Conservation (phyloP, 441 rosid genomes). For the Melastoma candidum region DNA sequence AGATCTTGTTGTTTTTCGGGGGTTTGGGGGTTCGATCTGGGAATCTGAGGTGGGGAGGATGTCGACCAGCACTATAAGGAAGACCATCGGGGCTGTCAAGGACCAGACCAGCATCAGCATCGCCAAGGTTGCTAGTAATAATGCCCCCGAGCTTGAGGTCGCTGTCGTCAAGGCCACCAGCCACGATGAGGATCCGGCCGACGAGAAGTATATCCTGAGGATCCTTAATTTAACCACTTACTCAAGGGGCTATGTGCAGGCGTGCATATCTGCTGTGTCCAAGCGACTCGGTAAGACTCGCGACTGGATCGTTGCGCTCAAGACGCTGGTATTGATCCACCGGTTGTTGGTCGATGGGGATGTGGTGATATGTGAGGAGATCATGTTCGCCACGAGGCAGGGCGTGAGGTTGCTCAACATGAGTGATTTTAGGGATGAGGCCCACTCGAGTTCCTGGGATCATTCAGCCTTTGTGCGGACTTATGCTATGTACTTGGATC, state of each 20-base stretch:
- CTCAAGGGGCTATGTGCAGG: constrained; percentile 25
- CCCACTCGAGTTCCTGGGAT: constrained; percentile 38
- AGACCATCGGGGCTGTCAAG: constrained; percentile 35
- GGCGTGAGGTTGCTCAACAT: constrained; percentile 34
- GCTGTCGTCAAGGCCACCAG: constrained; percentile 36
- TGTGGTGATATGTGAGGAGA: constrained; percentile 26
- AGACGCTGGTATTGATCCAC: constrained; percentile 31
- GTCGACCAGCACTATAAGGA: constrained; percentile 37
- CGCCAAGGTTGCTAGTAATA: constrained; percentile 35
- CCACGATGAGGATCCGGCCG: constrained; percentile 35
- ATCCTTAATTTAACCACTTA: constrained; percentile 20
- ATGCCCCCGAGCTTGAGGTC: constrained; percentile 36
- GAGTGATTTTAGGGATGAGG: constrained; percentile 36
- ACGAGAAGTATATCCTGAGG: constrained; percentile 31
- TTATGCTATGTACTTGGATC: constrained; percentile 30
- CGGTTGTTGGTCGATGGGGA: constrained; percentile 28
- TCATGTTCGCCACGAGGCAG: constrained; percentile 25
- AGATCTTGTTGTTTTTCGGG: no score
- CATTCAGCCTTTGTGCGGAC: constrained; percentile 26
- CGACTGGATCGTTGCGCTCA: constrained; percentile 41
- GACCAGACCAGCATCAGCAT: constrained; percentile 38
- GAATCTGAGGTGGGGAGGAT: constrained; percentile 9
- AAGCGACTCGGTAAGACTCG: constrained; percentile 31
- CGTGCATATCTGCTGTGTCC: constrained; percentile 27
- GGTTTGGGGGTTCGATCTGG: no score